These are phyloP conservation scores for Sanghuangporus weigelae DNA, from an alignment of 1,284 basidiomycete species.

Conservation along the genomic window DNA sequence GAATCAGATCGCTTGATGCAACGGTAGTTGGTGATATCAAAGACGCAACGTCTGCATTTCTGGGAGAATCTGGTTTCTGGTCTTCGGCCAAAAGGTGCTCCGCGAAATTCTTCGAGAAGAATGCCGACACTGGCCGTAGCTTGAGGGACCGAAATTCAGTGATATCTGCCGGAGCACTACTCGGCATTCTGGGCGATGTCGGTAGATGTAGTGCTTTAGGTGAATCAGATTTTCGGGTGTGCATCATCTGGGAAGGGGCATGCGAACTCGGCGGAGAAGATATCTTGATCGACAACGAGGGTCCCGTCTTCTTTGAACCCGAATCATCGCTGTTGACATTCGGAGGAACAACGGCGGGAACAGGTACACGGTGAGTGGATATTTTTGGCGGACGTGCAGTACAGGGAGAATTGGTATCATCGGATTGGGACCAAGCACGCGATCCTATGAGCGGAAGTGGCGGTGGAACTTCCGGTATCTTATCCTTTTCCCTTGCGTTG, in stretches of 20 bases:
- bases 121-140: slow-evolving; percentile 69
- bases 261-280: slow-evolving; percentile 4
- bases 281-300: slow-evolving; percentile 16
- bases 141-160: slow-evolving; percentile 60
- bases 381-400: slow-evolving; percentile 12
- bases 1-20: slow-evolving; percentile 13
- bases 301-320: slow-evolving; percentile 7
- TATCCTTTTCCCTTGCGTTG: slow-evolving; percentile 48
- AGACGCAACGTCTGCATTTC: slow-evolving; percentile 28
- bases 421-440: slow-evolving; percentile 8
- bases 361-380: slow-evolving; percentile 36
- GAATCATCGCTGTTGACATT: slow-evolving; percentile 3
- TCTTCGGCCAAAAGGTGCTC: slow-evolving; percentile 48
- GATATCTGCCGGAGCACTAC: slow-evolving; percentile 58
- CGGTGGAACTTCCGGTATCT: slow-evolving; percentile 36
- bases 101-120: slow-evolving; percentile 66
- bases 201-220: slow-evolving; percentile 18
- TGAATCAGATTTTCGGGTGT: slow-evolving; percentile 8
- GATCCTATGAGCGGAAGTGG: slow-evolving; percentile 49
- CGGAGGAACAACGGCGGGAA: slow-evolving; percentile 29
- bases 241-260: neutral
- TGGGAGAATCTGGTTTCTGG: slow-evolving; percentile 23
- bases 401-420: slow-evolving; percentile 1
- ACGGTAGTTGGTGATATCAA: slow-evolving; percentile 13
- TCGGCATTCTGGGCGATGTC: slow-evolving; percentile 22